Evolutionary conservation across 2,329 filamentous ascomycete species (phyloP).

Genomic region (Lecanosticta acicola): DNA sequence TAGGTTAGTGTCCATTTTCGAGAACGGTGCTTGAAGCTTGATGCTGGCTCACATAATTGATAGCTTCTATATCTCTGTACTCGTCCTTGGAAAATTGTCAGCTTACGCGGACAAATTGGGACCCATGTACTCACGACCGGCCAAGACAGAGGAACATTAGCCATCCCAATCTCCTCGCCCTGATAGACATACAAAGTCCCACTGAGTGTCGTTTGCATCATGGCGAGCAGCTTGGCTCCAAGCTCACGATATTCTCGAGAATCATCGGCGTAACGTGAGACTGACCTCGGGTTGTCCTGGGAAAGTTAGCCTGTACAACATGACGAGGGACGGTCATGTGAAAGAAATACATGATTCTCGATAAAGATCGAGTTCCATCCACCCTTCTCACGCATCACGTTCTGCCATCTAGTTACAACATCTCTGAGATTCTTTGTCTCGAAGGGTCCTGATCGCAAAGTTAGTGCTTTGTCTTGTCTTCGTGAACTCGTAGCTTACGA

Average conservation of each 20-base stretch:
- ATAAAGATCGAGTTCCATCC: conserved; percentile 50
- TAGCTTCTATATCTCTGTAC: conserved; percentile 50
- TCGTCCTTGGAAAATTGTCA: conserved; percentile 28
- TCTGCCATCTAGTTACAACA: conserved; percentile 40
- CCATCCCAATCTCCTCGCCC: conserved; percentile 48
- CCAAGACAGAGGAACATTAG: conserved; percentile 43
- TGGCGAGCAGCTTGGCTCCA: conserved; percentile 43
- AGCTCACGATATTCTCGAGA: conserved; percentile 42
- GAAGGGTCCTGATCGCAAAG: not conserved
- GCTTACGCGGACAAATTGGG: not conserved
- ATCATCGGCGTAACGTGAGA: conserved; percentile 46
- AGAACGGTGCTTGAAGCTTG: too few species aligned
- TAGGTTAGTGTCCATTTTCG: not conserved
- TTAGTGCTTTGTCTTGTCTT: not conserved
- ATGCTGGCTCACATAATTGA: conserved; percentile 41
- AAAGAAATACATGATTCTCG: conserved; percentile 44
- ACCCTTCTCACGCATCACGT: conserved; percentile 43
- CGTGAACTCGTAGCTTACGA: too few species aligned
- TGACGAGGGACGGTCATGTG: not conserved
- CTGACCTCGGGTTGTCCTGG: conserved; percentile 41
- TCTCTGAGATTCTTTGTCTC: conserved; percentile 21
- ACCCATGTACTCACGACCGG: conserved; percentile 23
- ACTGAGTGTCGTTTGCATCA: conserved; percentile 44
- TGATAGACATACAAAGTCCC: conserved; percentile 50
- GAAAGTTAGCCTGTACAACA: not conserved